Evolutionary conservation across 2,329 filamentous ascomycete genomes (phyloP).

Genomic region (Chrysoporthe deuterocubensis): DNA sequence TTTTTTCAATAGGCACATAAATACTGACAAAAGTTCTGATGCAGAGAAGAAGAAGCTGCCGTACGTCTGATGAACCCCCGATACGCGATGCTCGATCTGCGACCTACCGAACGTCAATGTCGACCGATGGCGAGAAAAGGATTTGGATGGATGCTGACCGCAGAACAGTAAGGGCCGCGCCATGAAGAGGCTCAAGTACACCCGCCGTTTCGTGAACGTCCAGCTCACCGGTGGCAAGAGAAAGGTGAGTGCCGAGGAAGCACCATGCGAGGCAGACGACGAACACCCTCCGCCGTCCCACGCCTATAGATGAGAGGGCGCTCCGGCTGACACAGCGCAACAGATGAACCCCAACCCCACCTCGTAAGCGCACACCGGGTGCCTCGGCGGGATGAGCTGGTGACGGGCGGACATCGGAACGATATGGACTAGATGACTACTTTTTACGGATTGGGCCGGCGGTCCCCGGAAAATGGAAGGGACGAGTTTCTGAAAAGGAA

Average conservation of each 20-base stretch:
- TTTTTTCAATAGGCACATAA: not conserved
- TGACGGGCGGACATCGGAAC: slow-evolving; percentile 23
- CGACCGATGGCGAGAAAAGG: not conserved
- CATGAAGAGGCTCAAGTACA: slow-evolving; percentile 94
- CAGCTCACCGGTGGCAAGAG: slow-evolving; percentile 95
- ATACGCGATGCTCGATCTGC: slow-evolving; percentile 7
- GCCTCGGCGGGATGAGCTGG: slow-evolving; percentile 25
- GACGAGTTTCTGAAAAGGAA: slow-evolving; percentile 19
- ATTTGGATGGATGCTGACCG: slow-evolving; percentile 16
- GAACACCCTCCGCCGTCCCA: not conserved
- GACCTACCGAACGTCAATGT: not conserved
- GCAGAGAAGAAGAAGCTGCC: slow-evolving; percentile 31
- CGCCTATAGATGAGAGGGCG: not conserved
- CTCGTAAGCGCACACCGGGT: slow-evolving; percentile 25
- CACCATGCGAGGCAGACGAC: not conserved
- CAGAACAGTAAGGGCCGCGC: slow-evolving; percentile 75
- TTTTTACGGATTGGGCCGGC: slow-evolving; percentile 15
- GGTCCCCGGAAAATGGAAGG: slow-evolving; percentile 23
- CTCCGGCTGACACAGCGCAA: slow-evolving; percentile 19
- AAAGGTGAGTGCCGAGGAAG: slow-evolving; percentile 67
- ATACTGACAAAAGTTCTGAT: slow-evolving; percentile 16
- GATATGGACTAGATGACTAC: slow-evolving; percentile 25
- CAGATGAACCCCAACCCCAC: slow-evolving; percentile 31
- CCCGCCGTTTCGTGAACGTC: slow-evolving; percentile 95
- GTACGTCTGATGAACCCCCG: slow-evolving; percentile 22